These are phyloP conservation scores for Peziza echinospora DNA, from an alignment of 495 filamentous ascomycete genomes.

Conservation along the genomic window DNA sequence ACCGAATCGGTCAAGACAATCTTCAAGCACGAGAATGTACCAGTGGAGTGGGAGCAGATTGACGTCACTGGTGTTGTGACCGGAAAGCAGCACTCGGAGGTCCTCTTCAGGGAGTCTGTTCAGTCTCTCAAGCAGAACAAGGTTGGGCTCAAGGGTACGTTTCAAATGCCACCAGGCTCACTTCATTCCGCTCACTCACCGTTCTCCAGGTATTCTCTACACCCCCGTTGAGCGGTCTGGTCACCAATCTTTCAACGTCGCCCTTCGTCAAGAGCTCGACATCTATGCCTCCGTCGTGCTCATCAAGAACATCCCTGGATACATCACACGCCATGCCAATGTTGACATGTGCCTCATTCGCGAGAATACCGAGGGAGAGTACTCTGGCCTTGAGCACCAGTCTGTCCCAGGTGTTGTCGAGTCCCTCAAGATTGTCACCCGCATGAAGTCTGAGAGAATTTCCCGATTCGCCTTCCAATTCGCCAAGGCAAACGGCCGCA, in stretches of 20 bases:
- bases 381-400: slow-evolving; percentile 95
- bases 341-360: slow-evolving; percentile 98
- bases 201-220: slow-evolving; percentile 55
- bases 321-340: slow-evolving; percentile 86
- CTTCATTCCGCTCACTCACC: too few species aligned
- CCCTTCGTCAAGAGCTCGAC: slow-evolving; percentile 93
- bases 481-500: slow-evolving; percentile 89
- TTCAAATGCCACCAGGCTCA: too few species aligned
- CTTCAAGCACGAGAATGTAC: slow-evolving; percentile 98
- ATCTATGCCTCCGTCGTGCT: slow-evolving; percentile 97
- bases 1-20: slow-evolving; percentile 95
- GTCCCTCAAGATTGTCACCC: slow-evolving; percentile 98
- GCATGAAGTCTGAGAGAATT: slow-evolving; percentile 94
- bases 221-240: slow-evolving; percentile 92
- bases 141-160: slow-evolving; percentile 72
- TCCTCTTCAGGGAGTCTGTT: slow-evolving; percentile 83
- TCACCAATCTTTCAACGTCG: slow-evolving; percentile 98
- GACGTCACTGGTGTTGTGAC: slow-evolving; percentile 84
- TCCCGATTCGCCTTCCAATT: slow-evolving; percentile 97
- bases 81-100: slow-evolving; percentile 72
- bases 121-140: slow-evolving; percentile 93
- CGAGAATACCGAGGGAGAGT: slow-evolving; percentile 99
- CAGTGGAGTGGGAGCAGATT: slow-evolving; percentile 95
- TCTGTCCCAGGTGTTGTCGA: slow-evolving; percentile 92
- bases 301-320: slow-evolving; percentile 98